Evolutionary conservation across 2,329 filamentous ascomycete genomes (phyloP), one percentile per base, ranked within the genome.

Genomic region (Arthrinium phaeospermum): DNA sequence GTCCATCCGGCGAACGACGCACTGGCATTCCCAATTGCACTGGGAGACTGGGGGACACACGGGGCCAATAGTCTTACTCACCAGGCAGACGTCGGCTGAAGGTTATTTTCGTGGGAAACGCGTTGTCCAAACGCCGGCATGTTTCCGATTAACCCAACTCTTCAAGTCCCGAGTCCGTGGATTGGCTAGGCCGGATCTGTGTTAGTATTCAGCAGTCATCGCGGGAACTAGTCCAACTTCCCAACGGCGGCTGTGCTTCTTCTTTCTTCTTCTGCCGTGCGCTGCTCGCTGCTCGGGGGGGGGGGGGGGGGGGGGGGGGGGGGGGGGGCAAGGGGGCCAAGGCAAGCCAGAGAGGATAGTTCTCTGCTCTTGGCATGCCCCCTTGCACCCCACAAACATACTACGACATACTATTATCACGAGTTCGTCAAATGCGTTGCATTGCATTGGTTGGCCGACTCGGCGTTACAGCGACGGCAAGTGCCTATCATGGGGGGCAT

Each of bases 21-120:
- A 34, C 34, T n/a, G n/a, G n/a, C 10, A 41, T 41, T 41, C 27
- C 27, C 27, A 30, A 30, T 30, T 22, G 49, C 49, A 51, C n/a
- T 27, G 49, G 19, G 19, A 16, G n/a, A 64, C 8, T 10, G 34
- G 57, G 30, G 57, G 30, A 41, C 57, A 64, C 57, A 30, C 34
- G 19, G 53, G 53, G 8, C 27, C 22, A n/a, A 64, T n/a, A 24
- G 57, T 64, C 57, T 64, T 64, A 64, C 57, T 41, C 57, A 64
- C 57, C 37, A 64, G 57, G 57, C 57, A 64, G 57, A 64, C 57
- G 57, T 41, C 57, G 57, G 57, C 57, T 64, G 57, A 64, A 64
- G 57, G 57, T 24, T 64, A 64, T 64, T 24, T 41, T 12, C 34
- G 57, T n/a, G 10, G 5, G 34, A n/a, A 57, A 14, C 57, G 22